Evolutionary conservation across 2,329 filamentous ascomycete genomes (phyloP).

Genomic region (Emmonsiellopsis sp.): DNA sequence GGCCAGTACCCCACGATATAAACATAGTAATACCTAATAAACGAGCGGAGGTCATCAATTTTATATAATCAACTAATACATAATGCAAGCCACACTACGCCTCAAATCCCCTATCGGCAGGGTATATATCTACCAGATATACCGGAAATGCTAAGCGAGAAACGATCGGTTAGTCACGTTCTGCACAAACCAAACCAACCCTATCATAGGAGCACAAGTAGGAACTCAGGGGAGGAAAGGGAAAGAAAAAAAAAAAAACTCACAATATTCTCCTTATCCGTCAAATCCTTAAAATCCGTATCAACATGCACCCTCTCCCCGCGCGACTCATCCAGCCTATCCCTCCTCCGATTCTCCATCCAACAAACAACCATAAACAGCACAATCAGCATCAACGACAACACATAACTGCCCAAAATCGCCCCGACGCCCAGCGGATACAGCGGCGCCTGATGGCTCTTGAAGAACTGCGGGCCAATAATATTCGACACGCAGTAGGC

Average conservation of each 20-base stretch:
- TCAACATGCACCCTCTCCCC: constrained; percentile 14
- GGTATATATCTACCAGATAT: background rate
- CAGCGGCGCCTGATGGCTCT: constrained; percentile 27
- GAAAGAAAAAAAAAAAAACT: background rate
- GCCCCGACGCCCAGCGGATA: background rate
- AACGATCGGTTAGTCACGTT: background rate
- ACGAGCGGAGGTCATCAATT: too few species aligned
- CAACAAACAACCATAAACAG: constrained; percentile 17
- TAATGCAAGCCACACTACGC: too few species aligned
- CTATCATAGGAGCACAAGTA: background rate
- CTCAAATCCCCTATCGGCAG: too few species aligned
- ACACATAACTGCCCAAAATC: background rate
- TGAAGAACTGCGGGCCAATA: constrained; percentile 37
- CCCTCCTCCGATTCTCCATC: constrained; percentile 22
- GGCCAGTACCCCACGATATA: too few species aligned
- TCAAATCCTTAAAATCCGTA: constrained; percentile 23
- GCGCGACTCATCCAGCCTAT: constrained; percentile 8
- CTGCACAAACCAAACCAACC: too few species aligned
- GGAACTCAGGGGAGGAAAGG: background rate
- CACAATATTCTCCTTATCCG: constrained; percentile 18
- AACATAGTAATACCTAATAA: too few species aligned
- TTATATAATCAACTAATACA: too few species aligned
- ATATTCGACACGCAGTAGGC: constrained; percentile 35
- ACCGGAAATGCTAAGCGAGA: background rate
- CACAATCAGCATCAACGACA: background rate